A percentile compares a stretch with the other conserved stretches of the same genome.
phyloP scores from a whole-genome alignment of 345 rosid genomes.

The Eucalyptus brandiana region DNA sequence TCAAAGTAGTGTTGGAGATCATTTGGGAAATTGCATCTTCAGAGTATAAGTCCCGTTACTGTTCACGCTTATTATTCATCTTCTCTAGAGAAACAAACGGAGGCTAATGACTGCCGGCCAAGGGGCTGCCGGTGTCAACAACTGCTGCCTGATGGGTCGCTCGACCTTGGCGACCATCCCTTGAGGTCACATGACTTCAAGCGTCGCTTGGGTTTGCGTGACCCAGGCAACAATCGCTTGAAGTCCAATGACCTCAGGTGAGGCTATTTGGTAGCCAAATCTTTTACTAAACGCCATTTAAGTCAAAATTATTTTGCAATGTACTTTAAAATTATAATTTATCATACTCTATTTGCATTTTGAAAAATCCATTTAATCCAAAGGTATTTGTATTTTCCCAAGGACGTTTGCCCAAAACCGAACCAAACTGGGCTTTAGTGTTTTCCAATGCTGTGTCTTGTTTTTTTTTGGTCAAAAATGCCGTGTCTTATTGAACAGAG shows the following conservation, averaged over 20 bases:
- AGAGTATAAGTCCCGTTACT: fast-evolving
- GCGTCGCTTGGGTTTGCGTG: fast-evolving
- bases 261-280: too few species aligned
- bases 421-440: neutral
- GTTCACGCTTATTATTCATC: too few species aligned
- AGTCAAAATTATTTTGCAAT: too few species aligned
- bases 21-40: too few species aligned
- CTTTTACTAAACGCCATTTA: too few species aligned
- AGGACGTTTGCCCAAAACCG: fast-evolving
- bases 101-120: fast-evolving
- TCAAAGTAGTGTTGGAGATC: fast-evolving
- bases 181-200: too few species aligned
- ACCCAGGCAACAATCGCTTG: fast-evolving
- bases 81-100: fast-evolving
- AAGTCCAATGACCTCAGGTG: too few species aligned
- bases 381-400: too few species aligned
- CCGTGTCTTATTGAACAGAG: neutral
- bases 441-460: neutral
- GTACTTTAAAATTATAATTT: too few species aligned
- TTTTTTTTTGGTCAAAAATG: too few species aligned
- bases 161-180: too few species aligned
- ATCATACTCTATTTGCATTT: fast-evolving
- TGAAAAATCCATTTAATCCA: too few species aligned
- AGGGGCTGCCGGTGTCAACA: fast-evolving
- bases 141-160: fast-evolving